A percentile compares a stretch with the other conserved stretches of the same genome.
phyloP scores from a whole-genome alignment of 495 filamentous ascomycete species.

The Cladorrhinum samala region DNA sequence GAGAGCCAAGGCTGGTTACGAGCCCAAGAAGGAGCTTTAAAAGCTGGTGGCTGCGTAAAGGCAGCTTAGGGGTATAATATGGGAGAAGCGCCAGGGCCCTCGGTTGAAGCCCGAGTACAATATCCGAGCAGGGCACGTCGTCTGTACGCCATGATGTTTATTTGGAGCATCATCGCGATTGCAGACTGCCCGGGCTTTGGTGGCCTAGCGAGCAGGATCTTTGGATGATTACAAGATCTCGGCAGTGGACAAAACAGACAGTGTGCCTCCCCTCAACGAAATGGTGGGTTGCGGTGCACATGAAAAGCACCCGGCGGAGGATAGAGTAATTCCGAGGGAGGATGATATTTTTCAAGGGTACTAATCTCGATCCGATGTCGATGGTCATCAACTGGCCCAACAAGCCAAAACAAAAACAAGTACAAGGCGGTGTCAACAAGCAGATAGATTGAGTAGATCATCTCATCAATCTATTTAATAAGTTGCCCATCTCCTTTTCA shows the following conservation, averaged over 20 bases:
- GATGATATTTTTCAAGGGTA: no score
- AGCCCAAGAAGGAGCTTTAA: constrained; percentile 43
- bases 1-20: constrained; percentile 28
- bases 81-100: constrained; percentile 15
- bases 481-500: no score
- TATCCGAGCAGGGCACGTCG: constrained; percentile 3
- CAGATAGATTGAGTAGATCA: constrained; percentile 7
- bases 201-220: constrained; percentile 7
- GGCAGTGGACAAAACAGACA: constrained; percentile 9
- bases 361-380: constrained; percentile 11
- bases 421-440: no score
- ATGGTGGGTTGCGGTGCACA: constrained; percentile 17
- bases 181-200: not conserved
- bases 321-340: constrained; percentile 6
- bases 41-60: not conserved
- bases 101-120: not conserved
- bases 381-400: constrained; percentile 28
- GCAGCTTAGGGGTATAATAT: constrained; percentile 1
- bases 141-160: not conserved
- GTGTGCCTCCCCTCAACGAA: constrained; percentile 20
- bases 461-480: not conserved
- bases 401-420: constrained; percentile 9
- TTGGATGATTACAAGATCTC: constrained; percentile 6
- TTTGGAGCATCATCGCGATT: not conserved
- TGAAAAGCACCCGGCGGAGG: constrained; percentile 17